A percentile compares a stretch with the other conserved stretches of the same genome.
These are phyloP conservation scores for Epichloe elymi DNA, from an alignment of 2,329 filamentous ascomycete genomes.

Conservation along the genomic window DNA sequence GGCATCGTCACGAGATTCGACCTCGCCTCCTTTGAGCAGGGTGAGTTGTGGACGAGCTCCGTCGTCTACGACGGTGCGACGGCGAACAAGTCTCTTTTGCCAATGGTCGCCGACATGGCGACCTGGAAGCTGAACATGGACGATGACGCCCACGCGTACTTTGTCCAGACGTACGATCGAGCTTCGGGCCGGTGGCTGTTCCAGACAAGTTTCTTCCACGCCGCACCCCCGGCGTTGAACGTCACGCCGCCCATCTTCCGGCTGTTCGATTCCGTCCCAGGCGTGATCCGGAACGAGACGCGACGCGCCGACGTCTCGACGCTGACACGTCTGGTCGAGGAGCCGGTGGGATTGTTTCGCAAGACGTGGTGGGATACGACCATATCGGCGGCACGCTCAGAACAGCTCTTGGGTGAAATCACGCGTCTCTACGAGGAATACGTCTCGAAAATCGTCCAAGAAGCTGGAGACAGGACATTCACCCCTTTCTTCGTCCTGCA, in stretches of 20 bases:
- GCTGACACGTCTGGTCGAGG: slow-evolving; percentile 12
- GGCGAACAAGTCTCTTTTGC: slow-evolving; percentile 11
- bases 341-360: slow-evolving; percentile 12
- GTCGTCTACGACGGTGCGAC: slow-evolving; percentile 10
- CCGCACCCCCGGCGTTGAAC: slow-evolving; percentile 6
- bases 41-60: slow-evolving; percentile 24
- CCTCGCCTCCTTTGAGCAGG: slow-evolving; percentile 23
- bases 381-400: background rate
- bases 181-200: slow-evolving; percentile 7
- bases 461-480: background rate
- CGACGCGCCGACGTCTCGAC: slow-evolving; percentile 8
- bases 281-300: slow-evolving; percentile 9
- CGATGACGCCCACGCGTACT: slow-evolving; percentile 11
- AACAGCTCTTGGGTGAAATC: background rate
- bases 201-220: slow-evolving; percentile 10
- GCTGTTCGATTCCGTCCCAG: slow-evolving; percentile 11
- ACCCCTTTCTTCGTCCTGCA: slow-evolving; percentile 23
- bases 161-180: slow-evolving; percentile 13
- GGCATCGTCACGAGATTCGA: slow-evolving; percentile 41
- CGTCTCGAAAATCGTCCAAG: background rate
- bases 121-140: background rate
- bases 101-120: slow-evolving; percentile 11
- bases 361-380: slow-evolving; percentile 5
- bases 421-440: background rate
- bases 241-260: slow-evolving; percentile 8